A percentile compares a stretch with the other conserved stretches of the same genome.
These are phyloP conservation scores for Dorcoceras hygrometricum DNA, from an alignment of 257 asterid genomes.

Conservation along the genomic window DNA sequence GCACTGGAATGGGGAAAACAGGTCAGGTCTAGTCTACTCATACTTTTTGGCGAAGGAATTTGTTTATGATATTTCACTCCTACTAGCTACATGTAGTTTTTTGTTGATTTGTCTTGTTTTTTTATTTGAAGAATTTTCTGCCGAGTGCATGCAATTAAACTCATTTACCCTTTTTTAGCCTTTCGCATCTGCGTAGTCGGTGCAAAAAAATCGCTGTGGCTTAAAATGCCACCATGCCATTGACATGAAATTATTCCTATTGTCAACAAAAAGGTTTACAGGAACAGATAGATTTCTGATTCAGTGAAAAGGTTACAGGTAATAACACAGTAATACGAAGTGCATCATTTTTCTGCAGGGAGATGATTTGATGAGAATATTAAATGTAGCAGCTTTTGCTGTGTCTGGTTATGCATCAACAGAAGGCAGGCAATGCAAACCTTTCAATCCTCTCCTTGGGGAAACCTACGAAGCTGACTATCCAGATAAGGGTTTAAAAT, in stretches of 20 bases:
- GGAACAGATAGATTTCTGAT: background rate
- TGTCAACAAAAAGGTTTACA: slow-evolving; percentile 12
- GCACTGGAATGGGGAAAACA: slow-evolving; percentile 94
- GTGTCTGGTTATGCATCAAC: slow-evolving; percentile 98
- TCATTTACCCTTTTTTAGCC: background rate
- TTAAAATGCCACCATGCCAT: slow-evolving; percentile 13
- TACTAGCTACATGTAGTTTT: slow-evolving; percentile 8
- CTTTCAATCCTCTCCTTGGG: slow-evolving; percentile 98
- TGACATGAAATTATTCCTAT: slow-evolving; percentile 7
- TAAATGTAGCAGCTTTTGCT: slow-evolving; percentile 96
- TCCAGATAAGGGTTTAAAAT: slow-evolving; percentile 90
- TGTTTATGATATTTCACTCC: slow-evolving; percentile 20
- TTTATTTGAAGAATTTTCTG: background rate
- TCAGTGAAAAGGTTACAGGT: slow-evolving; percentile 5
- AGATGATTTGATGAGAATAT: slow-evolving; percentile 91
- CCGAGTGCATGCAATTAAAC: too few relatives aligned
- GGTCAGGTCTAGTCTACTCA: slow-evolving; percentile 40
- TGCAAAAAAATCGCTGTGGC: too few relatives aligned
- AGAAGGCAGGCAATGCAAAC: slow-evolving; percentile 97
- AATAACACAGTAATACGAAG: background rate
- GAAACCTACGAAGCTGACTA: slow-evolving; percentile 98
- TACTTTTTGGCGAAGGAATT: slow-evolving; percentile 23
- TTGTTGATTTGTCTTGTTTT: slow-evolving; percentile 17
- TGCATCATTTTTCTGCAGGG: slow-evolving; percentile 91
- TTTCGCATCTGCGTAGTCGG: background rate